Base-by-base conservation (phyloP, 2,329 filamentous ascomycete genomes). In the Talaromyces sp. region DNA sequence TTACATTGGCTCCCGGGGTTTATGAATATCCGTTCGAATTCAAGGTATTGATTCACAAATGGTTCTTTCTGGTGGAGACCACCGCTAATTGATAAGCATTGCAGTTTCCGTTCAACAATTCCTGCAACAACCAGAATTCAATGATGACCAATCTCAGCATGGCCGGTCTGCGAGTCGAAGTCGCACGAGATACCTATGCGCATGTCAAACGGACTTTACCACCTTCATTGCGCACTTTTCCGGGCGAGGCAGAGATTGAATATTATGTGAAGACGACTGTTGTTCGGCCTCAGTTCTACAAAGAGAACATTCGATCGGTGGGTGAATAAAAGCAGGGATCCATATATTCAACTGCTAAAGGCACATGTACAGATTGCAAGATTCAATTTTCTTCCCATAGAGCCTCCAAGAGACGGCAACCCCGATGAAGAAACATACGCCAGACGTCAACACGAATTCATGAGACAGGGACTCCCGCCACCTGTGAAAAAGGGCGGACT, bases 221-320 rank as follows among this genome's bases (percentile, higher is more conserved):
- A 5, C 94, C 94, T 0, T 95, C 91, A 4, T 77, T 97, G 56
- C 89, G 83, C n/a, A 91, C 90, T 2, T 92, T 94, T 64, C 89
- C 90, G 0, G 88, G 87, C 33, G 85, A 92, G 72, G 93, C 92
- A 21, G 91, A 96, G 73, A 92, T 97, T 60, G 84, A 87, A 64
- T 99, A 99, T 75, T 99, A 89, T 70, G 82, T 97, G 69, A 99
- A 99, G 72, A 91, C 89, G n/a, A 97, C 94, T 0, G 86, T 97
- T 5, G 89, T 91, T 67, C 81, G 91, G n/a, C 91, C 91, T 0
- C 87, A 89, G 13, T 81, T 97, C 60, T 90, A 95, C 74, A 93
- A 93, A 69, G 91, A 96, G 75, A 97, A 97, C 67, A 89, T 91
- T 72, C 81, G 92, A 65, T 69, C 70, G 53, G 75, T 59, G 25